Evolutionary conservation across 2,329 filamentous ascomycete genomes (phyloP).

Genomic region (Arthroderma sp.): DNA sequence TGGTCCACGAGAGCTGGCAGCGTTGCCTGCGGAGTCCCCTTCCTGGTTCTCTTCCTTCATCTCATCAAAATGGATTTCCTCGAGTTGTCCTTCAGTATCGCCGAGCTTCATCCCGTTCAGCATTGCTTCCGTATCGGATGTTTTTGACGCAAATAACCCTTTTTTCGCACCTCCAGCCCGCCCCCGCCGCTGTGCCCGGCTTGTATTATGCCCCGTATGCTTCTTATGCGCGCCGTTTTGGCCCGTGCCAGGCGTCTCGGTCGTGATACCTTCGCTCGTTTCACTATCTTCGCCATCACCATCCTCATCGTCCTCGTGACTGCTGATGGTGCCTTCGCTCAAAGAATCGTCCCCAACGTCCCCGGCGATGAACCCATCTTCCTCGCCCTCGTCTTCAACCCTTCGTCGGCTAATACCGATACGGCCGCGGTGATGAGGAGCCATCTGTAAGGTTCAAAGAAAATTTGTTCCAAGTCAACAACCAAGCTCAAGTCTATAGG

Average conservation of each 20-base stretch:
- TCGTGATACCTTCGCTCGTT: slow-evolving; percentile 17
- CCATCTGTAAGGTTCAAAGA: slow-evolving; percentile 21
- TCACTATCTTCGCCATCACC: slow-evolving; percentile 48
- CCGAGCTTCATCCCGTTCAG: slow-evolving; percentile 44
- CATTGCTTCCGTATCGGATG: slow-evolving; percentile 48
- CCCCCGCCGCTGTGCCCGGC: slow-evolving; percentile 9
- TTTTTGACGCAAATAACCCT: slow-evolving; percentile 23
- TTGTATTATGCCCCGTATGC: too few relatives aligned
- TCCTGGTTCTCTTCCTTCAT: slow-evolving; percentile 18
- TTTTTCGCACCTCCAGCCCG: slow-evolving; percentile 13
- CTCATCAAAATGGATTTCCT: slow-evolving; percentile 41
- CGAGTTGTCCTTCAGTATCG: slow-evolving; percentile 25
- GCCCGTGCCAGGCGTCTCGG: background rate
- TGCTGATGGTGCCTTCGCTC: slow-evolving; percentile 47
- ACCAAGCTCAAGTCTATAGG: too few relatives aligned
- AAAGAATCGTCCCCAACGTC: slow-evolving; percentile 48
- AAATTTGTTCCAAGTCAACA: too few relatives aligned
- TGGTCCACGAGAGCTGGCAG: slow-evolving; percentile 24
- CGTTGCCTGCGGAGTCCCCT: slow-evolving; percentile 25
- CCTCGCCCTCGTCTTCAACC: slow-evolving; percentile 36
- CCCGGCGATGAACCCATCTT: slow-evolving; percentile 36
- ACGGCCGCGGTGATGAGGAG: slow-evolving; percentile 28
- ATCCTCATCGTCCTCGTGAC: slow-evolving; percentile 44
- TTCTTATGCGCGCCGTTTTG: too few relatives aligned
- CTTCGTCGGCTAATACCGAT: slow-evolving; percentile 33